Base-by-base conservation (phyloP, 768 basidiomycete species). In the Tubosaeta brunneosetosa region DNA sequence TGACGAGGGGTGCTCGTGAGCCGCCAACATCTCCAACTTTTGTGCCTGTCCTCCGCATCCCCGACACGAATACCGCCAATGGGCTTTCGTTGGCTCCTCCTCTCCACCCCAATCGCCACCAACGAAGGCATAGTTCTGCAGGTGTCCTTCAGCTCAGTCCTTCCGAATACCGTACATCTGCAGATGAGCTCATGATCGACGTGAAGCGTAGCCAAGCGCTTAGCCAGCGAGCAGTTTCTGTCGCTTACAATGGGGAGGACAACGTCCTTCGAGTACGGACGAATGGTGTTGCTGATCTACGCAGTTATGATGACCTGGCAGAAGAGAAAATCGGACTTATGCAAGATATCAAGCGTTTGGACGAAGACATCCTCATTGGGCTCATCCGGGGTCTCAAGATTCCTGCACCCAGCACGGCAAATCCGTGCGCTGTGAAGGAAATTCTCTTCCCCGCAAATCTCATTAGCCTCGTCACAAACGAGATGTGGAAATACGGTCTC, bases 401-500 rank as follows among this genome's bases (percentile, higher is more conserved):
- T 49, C 93, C 94, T 31, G 81, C 86, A 26, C 92, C 95, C 1
- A 94, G 86, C 63, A 74, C 91, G 41, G 88, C 88, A 43, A 95
- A 89, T 63, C 90, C 94, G 1, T 90, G 94, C n/a, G 85, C 87
- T 17, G 85, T 92, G 56, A 97, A 97, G 72, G 97, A 99, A 69
- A 94, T 99, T 49, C 78, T 99, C 38, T 99, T 99, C 85, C 97
- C 97, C 11, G 94, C 97, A 25, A 97, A 98, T 69, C 82, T 99
- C 54, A 98, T 99, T 71, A 92, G 90, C 66, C 75, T 98, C 44
- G 86, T 97, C 59, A 95, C 94, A n/a, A 99, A 99, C 70, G 97
- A 98, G 72, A 99, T 99, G 97, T 98, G 97, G 97, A 97, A 97
- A 72, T 94, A 95, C 63, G 93, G 94, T 45, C 82, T 99, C 59